Percentiles rank a stretch among this genome's conserved stretches.
phyloP scores from a whole-genome alignment of 179 eudicot genomes.

The Heliamphora pulchella region DNA sequence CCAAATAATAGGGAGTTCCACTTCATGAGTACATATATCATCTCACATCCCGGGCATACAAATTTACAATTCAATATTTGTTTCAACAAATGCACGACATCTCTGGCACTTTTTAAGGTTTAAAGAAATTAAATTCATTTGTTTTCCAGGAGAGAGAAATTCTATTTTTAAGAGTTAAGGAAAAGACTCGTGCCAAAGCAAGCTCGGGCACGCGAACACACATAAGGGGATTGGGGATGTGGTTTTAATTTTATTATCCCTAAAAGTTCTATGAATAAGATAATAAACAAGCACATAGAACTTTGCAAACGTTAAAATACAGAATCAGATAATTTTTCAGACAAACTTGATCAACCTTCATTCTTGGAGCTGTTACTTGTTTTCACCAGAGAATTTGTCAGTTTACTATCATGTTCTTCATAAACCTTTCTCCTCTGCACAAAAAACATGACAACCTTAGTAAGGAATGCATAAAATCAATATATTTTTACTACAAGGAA shows the following conservation, averaged over 20 bases:
- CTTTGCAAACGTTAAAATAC: background rate
- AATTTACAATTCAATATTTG: no score
- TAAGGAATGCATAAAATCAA: background rate
- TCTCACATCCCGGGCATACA: no score
- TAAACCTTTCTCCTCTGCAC: conserved; percentile 47
- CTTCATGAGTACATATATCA: no score
- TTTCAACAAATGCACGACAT: no score
- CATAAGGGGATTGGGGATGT: no score
- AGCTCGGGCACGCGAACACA: no score
- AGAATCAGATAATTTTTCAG: background rate
- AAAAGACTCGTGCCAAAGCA: no score
- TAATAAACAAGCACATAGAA: background rate
- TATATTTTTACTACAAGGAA: no score
- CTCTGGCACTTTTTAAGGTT: no score
- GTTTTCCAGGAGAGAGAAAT: background rate
- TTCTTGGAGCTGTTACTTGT: conserved; percentile 22
- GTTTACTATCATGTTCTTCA: conserved; percentile 26
- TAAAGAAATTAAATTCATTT: background rate
- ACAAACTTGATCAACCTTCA: conserved; percentile 23
- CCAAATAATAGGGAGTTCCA: background rate
- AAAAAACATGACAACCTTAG: background rate
- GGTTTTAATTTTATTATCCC: no score
- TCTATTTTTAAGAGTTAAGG: no score
- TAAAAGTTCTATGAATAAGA: no score
- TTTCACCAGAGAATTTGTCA: conserved; percentile 41